Percentiles rank a stretch among this genome's conserved stretches.
phyloP scores from a whole-genome alignment of 2,329 filamentous ascomycete genomes.

The Monosporascus sp. region DNA sequence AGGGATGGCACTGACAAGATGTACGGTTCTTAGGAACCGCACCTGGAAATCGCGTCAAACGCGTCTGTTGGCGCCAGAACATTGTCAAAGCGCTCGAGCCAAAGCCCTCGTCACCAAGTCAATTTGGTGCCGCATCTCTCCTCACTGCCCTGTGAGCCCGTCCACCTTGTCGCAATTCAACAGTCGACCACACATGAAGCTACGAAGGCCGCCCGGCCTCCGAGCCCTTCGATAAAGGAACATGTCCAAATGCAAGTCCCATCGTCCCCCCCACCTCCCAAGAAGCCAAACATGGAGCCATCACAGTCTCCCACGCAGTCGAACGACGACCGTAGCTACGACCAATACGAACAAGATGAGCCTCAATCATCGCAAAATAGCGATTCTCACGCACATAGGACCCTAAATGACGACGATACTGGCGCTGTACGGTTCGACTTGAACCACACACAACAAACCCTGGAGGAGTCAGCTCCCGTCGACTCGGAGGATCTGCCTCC shows the following conservation, averaged over 20 bases:
- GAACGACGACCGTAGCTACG: slow-evolving; percentile 53
- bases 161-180: slow-evolving; percentile 2
- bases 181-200: slow-evolving; percentile 9
- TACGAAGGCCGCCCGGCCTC: slow-evolving; percentile 2
- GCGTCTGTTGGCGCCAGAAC: slow-evolving; percentile 6
- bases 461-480: slow-evolving; percentile 14
- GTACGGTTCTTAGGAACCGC: slow-evolving; percentile 9
- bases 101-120: background rate
- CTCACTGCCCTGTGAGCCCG: slow-evolving; percentile 1
- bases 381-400: slow-evolving; percentile 23
- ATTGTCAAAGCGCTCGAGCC: slow-evolving; percentile 2
- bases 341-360: slow-evolving; percentile 31
- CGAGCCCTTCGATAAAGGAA: slow-evolving; percentile 9
- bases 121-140: background rate
- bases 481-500: slow-evolving; percentile 20
- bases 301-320: slow-evolving; percentile 52
- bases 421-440: slow-evolving; percentile 37
- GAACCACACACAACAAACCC: slow-evolving; percentile 34
- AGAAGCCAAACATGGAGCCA: slow-evolving; percentile 32
- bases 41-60: slow-evolving; percentile 16
- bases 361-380: slow-evolving; percentile 21
- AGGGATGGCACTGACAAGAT: slow-evolving; percentile 24
- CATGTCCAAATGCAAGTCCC: slow-evolving; percentile 10
- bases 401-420: slow-evolving; percentile 42
- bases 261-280: slow-evolving; percentile 4